phyloP scores from a whole-genome alignment of 495 filamentous ascomycete species.

The Neurospora sp. region DNA sequence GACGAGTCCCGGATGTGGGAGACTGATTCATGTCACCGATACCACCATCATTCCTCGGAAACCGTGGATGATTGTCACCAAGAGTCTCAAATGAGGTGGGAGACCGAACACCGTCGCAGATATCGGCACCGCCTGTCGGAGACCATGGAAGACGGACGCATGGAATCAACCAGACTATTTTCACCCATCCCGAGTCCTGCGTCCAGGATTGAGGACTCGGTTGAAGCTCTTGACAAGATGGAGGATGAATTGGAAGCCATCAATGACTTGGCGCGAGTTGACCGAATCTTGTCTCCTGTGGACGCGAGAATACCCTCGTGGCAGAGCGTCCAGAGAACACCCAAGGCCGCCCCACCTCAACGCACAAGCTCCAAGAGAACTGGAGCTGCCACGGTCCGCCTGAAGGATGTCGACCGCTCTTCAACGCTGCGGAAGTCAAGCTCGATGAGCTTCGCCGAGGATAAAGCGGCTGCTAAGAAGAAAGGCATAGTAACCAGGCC shows the following conservation, averaged over 20 bases:
- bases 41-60: not conserved
- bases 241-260: constrained; percentile 55
- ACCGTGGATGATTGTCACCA: not conserved
- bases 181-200: constrained; percentile 28
- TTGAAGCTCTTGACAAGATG: constrained; percentile 57
- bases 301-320: not conserved
- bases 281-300: constrained; percentile 27
- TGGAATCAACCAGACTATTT: not conserved
- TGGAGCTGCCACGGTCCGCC: constrained; percentile 11
- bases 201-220: constrained; percentile 56
- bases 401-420: constrained; percentile 15
- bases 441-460: constrained; percentile 24
- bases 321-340: not conserved
- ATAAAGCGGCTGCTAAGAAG: constrained; percentile 15
- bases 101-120: not conserved
- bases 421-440: constrained; percentile 24
- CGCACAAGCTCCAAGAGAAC: constrained; percentile 11
- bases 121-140: not conserved
- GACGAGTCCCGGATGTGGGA: not conserved
- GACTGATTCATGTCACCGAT: not conserved
- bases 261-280: constrained; percentile 32
- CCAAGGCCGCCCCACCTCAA: constrained; percentile 5
- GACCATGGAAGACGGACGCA: not conserved
- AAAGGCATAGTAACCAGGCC: constrained; percentile 23
- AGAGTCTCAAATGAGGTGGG: not conserved